Evolutionary conservation across 352 stramenopile genomes (phyloP).

Genomic region (Phytophthora citricola): DNA sequence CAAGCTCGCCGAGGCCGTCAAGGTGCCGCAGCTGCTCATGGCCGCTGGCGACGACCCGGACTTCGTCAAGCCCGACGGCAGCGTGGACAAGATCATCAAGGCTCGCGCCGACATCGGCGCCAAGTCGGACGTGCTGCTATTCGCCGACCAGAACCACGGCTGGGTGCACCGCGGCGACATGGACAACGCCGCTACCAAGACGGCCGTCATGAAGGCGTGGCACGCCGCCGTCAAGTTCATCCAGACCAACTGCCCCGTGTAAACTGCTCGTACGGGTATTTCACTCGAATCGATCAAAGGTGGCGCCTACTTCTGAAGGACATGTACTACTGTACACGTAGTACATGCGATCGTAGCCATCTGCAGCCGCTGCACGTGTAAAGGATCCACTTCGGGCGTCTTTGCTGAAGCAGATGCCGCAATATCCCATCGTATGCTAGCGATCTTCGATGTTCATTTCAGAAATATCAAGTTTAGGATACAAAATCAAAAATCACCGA

Average conservation of each 20-base stretch:
- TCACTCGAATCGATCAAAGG: no score
- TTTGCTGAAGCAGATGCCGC: constrained; percentile 17
- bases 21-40: constrained; percentile 79
- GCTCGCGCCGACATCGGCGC: constrained; percentile 54
- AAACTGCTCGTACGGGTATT: constrained; percentile 9
- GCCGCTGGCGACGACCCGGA: constrained; percentile 73
- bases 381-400: neutral
- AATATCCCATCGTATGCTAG: constrained; percentile 5
- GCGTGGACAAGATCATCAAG: constrained; percentile 78
- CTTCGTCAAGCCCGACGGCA: constrained; percentile 70
- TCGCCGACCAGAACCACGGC: constrained; percentile 76
- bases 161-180: constrained; percentile 89
- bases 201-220: constrained; percentile 69
- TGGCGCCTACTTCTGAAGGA: neutral
- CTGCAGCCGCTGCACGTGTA: constrained; percentile 7
- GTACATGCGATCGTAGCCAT: neutral
- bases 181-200: constrained; percentile 66
- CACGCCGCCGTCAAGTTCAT: constrained; percentile 69
- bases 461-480: constrained; percentile 3
- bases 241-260: constrained; percentile 57
- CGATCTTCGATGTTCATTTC: neutral
- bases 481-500: neutral
- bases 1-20: constrained; percentile 75
- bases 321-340: no score
- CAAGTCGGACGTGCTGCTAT: constrained; percentile 70